Evolutionary conservation across 257 asterid species (phyloP).

Genomic region (Solanum pennellii): DNA sequence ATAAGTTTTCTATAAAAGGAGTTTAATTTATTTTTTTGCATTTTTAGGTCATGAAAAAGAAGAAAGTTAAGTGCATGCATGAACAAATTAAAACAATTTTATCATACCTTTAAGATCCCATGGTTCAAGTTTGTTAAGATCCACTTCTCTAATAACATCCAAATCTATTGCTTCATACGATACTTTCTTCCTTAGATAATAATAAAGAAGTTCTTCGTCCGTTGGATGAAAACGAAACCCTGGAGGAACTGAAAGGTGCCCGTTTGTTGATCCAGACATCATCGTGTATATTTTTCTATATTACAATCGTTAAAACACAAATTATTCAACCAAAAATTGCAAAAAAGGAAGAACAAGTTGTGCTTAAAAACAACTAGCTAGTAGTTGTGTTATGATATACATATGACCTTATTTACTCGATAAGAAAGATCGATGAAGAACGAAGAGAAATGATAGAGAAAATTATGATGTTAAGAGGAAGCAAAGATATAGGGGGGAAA

Average conservation of each 20-base stretch:
- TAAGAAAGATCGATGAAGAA: not conserved
- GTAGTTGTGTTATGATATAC: not conserved
- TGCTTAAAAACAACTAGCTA: not conserved
- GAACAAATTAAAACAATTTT: not conserved
- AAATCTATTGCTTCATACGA: slow-evolving; percentile 69
- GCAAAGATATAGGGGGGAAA: not conserved
- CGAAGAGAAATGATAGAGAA: not conserved
- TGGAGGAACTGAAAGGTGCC: slow-evolving; percentile 60
- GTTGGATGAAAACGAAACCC: slow-evolving; percentile 88
- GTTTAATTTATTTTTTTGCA: not conserved
- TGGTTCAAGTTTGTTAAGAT: slow-evolving; percentile 91
- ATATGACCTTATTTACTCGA: not conserved
- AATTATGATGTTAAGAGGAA: not conserved
- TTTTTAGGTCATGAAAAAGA: not conserved
- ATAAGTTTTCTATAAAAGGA: not conserved
- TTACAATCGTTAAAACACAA: not conserved
- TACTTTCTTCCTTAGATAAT: slow-evolving; percentile 73
- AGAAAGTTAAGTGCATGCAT: not conserved
- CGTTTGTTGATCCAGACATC: slow-evolving; percentile 13
- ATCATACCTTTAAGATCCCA: slow-evolving; percentile 79
- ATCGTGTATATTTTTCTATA: slow-evolving; percentile 6
- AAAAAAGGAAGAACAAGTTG: not conserved
- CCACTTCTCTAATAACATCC: slow-evolving; percentile 68
- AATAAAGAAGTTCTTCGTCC: slow-evolving; percentile 67
- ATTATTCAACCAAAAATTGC: not conserved